These are phyloP conservation scores for Sclerotinia nivalis DNA, from an alignment of 2,329 filamentous ascomycete genomes.

Conservation along the genomic window DNA sequence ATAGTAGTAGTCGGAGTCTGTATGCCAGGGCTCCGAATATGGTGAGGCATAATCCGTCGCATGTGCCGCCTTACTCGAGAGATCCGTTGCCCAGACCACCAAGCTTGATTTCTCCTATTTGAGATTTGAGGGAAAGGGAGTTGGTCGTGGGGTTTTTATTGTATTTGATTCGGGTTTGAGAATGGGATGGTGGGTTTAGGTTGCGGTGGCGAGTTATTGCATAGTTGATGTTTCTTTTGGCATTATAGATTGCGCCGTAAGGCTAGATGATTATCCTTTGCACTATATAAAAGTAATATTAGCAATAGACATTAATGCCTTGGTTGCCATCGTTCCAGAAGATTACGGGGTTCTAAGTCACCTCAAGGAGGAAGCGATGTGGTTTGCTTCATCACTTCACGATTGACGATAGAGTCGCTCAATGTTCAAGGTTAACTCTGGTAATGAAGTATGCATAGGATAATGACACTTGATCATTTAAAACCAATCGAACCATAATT, in stretches of 20 bases:
- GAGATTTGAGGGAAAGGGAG: background rate
- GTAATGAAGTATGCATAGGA: no score
- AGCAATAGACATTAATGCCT: no score
- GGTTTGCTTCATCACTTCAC: no score
- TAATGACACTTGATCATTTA: no score
- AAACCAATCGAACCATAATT: no score
- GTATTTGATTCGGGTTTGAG: background rate
- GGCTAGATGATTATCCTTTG: no score
- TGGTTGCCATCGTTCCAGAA: no score
- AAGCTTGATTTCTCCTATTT: conserved; percentile 5
- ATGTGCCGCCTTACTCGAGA: conserved; percentile 7
- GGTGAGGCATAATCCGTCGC: background rate
- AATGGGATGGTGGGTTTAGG: background rate
- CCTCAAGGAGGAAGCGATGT: no score
- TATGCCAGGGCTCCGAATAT: background rate
- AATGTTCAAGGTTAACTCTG: no score
- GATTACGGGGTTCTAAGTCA: no score
- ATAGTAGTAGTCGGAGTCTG: background rate
- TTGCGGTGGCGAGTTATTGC: background rate
- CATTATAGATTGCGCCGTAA: background rate
- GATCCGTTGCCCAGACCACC: background rate
- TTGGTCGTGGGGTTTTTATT: background rate
- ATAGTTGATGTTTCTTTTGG: background rate
- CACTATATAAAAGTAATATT: background rate
- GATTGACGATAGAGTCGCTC: no score